Evolutionary conservation across 768 basidiomycete genomes (phyloP), one percentile per base, ranked within the genome.

Genomic region (Rhizopogon vulgaris): DNA sequence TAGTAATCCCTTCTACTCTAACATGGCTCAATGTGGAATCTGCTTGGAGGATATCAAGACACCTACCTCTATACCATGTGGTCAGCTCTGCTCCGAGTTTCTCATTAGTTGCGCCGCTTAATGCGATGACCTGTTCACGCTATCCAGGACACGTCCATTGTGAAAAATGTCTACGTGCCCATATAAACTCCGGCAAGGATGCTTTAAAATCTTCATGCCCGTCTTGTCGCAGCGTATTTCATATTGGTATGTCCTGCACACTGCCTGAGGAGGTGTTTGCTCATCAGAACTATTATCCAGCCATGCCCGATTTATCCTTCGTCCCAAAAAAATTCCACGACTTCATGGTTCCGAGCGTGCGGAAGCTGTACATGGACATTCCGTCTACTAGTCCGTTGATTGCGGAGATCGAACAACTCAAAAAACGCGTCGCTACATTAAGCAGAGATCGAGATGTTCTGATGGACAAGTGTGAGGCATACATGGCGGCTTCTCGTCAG

Each of bases 121-220:
- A 14, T 28, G 28, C 38, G 9, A 41, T 53, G 24, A 38, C 49
- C 24, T 34, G 24, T 46, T 63, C 25, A 58, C 38, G 17, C 32
- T 17, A 40, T 32, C 27, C 28, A 86, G 85, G 85, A 12, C 84
- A 87, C 58, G 69, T 86, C 38, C 85, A 84, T 62, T 86, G 85
- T 64, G 71, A 75, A 49, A 71, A 75, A 41, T 87, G 85, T 56
- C 73, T 86, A 34, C 63, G 72, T n/a, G 70, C 43, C 15, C 56
- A 67, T 48, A 60, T 67, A 42, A 52, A 18, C 45, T 48, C 64
- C 43, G 66, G 66, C n/a, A 2, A 58, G 22, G 63, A 69, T 48
- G 68, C 68, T 6, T 57, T 67, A 51, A 48, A 71, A 69, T 50
- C 69, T 72, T 34, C 82, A 78, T 86, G 85, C 57, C 84, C 83